A percentile compares a stretch with the other conserved stretches of the same genome.
phyloP scores from a whole-genome alignment of 768 basidiomycete species.

The Lentinula sp. region DNA sequence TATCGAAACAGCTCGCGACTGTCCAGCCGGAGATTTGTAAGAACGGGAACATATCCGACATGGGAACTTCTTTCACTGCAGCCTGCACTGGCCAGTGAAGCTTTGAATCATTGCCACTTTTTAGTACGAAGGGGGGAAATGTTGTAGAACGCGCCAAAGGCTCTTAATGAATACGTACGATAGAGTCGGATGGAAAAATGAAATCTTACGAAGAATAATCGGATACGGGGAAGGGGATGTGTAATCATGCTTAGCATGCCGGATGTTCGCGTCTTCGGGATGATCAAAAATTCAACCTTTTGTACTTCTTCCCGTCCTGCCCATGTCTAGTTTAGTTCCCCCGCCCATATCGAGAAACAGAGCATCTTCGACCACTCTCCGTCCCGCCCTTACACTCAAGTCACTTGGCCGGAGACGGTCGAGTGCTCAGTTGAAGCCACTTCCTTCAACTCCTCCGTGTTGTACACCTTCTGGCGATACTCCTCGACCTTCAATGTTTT shows the following conservation, averaged over 20 bases:
- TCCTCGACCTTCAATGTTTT: slow-evolving; percentile 40
- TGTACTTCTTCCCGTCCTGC: slow-evolving; percentile 11
- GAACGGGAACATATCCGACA: no score
- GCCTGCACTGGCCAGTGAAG: no score
- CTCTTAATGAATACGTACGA: no score
- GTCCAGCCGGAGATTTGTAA: no score
- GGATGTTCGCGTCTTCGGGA: background rate
- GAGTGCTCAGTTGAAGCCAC: slow-evolving; percentile 34
- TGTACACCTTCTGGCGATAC: slow-evolving; percentile 1
- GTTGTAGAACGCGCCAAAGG: no score
- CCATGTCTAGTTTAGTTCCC: slow-evolving; percentile 18
- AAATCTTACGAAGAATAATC: background rate
- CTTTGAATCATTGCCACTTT: no score
- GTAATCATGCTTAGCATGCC: background rate
- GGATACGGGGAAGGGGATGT: background rate
- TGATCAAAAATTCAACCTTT: background rate
- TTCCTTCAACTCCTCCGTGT: slow-evolving; percentile 14
- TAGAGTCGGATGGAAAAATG: no score
- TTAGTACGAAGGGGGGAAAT: no score
- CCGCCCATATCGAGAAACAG: slow-evolving; percentile 45
- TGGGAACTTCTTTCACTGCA: no score
- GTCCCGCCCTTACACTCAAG: slow-evolving; percentile 43
- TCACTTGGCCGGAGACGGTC: slow-evolving; percentile 54
- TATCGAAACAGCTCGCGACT: no score
- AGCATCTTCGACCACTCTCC: slow-evolving; percentile 55